Evolutionary conservation across 2,329 filamentous ascomycete species (phyloP), one percentile per base, ranked within the genome.

Genomic region (Aotearoamyces nothofagi): DNA sequence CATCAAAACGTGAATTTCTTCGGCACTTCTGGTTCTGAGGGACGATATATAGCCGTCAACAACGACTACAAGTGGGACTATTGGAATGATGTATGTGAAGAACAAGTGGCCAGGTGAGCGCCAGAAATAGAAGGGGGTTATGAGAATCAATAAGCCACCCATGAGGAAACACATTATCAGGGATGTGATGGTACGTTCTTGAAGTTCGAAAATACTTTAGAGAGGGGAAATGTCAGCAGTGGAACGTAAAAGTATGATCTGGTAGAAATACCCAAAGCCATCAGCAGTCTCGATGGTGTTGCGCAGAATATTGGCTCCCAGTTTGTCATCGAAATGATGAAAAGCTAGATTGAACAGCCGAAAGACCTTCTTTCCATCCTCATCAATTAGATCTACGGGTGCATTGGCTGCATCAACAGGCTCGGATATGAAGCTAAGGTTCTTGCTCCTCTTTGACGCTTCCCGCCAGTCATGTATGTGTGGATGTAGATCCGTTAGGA

Each of bases 331-430:
- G 40, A 84, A 84, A 53, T 84, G 78, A 50, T 84, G 79, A 44
- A 86, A 86, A 1, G 76, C 68, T 2, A 82, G 58, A 46, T 76
- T 79, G 50, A 79, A 84, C 27, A 83, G 53, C 4, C 78, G 60
- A 45, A 82, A 77, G 13, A 79, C 56, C 24, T 57, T 63, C 43
- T 60, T 63, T 3, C 53, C 55, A 8, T 51, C 45, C 5, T 39
- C 43, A 11, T 39, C 41, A 26, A 66, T 51, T 17, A 74, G 49
- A 22, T 60, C 51, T 17, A 51, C 43, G n/a, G 73, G 68, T 2
- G 67, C 70, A 28, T 60, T 54, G 8, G 66, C 60, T 8, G 79
- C 78, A 52, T 84, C 75, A 1, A 84, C 69, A 9, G 69, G 56
- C 17, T 63, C 49, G 0, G 60, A 47, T 20, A 80, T 60, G 42